phyloP scores from a whole-genome alignment of 2,329 filamentous ascomycete genomes.

The Colletotrichum sp. region DNA sequence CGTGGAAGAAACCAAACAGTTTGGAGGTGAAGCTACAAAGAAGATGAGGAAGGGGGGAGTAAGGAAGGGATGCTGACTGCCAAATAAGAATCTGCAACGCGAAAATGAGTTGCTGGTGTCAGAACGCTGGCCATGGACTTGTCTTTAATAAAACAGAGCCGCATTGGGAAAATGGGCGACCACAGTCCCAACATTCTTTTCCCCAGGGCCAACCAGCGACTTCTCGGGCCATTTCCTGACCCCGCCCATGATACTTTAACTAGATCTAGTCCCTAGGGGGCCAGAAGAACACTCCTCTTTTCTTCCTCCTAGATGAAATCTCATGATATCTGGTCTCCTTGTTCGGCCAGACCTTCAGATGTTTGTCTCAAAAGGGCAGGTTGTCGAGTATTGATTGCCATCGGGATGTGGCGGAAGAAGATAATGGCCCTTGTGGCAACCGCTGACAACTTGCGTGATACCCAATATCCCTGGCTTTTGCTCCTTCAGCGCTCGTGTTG shows the following conservation, averaged over 20 bases:
- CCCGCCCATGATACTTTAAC: neutral
- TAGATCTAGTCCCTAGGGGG: neutral
- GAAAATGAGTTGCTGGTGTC: neutral
- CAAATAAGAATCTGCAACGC: neutral
- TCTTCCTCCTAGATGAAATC: neutral
- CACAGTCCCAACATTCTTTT: neutral
- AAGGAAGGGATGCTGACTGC: neutral
- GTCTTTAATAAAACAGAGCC: neutral
- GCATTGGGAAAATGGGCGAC: neutral
- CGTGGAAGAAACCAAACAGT: neutral
- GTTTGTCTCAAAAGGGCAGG: neutral
- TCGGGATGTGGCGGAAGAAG: neutral
- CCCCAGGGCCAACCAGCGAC: neutral
- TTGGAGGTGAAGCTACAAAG: neutral
- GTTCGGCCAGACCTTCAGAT: neutral
- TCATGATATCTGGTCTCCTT: neutral
- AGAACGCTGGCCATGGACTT: neutral
- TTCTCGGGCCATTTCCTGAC: fast-evolving
- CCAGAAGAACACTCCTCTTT: too few relatives aligned
- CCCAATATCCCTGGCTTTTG: neutral
- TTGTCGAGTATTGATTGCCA: neutral
- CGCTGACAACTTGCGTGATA: neutral
- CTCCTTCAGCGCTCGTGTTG: neutral
- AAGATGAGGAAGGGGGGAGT: fast-evolving
- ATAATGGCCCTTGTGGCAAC: neutral